Percentiles rank a stretch among this genome's conserved stretches.
These are phyloP conservation scores for Phoenix roebelenii DNA, from an alignment of 176 grass and related monocot species.

Conservation along the genomic window DNA sequence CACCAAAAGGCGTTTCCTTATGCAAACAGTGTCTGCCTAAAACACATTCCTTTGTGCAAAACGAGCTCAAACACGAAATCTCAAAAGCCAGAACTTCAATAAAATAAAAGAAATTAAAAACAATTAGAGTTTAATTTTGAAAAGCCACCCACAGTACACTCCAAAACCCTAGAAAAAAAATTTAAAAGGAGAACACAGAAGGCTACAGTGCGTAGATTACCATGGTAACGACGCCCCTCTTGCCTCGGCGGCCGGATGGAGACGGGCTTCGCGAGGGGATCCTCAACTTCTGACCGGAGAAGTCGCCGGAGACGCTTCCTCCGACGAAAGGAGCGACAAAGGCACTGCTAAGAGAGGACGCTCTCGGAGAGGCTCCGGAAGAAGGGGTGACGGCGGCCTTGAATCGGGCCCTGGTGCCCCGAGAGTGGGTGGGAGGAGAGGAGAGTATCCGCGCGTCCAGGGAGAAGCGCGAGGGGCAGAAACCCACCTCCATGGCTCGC, in stretches of 20 bases:
- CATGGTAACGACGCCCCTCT: constrained; percentile 21
- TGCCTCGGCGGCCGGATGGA: not conserved
- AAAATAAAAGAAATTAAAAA: no score
- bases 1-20: no score
- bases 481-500: constrained; percentile 11
- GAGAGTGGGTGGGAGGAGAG: not conserved
- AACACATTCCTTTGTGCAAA: no score
- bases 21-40: no score
- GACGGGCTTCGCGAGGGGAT: constrained; percentile 7
- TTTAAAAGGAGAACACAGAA: not conserved
- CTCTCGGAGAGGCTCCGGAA: not conserved
- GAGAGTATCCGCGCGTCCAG: not conserved
- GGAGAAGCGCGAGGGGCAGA: constrained; percentile 6
- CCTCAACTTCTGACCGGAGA: constrained; percentile 13
- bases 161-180: not conserved
- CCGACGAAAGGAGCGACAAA: constrained; percentile 5
- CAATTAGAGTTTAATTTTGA: no score
- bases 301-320: constrained; percentile 15
- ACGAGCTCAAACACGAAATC: no score
- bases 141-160: no score
- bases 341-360: not conserved
- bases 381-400: not conserved
- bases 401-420: not conserved
- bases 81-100: no score
- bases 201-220: not conserved